phyloP scores from a whole-genome alignment of 129 eudicot species.

The Flaveria ramosissima region DNA sequence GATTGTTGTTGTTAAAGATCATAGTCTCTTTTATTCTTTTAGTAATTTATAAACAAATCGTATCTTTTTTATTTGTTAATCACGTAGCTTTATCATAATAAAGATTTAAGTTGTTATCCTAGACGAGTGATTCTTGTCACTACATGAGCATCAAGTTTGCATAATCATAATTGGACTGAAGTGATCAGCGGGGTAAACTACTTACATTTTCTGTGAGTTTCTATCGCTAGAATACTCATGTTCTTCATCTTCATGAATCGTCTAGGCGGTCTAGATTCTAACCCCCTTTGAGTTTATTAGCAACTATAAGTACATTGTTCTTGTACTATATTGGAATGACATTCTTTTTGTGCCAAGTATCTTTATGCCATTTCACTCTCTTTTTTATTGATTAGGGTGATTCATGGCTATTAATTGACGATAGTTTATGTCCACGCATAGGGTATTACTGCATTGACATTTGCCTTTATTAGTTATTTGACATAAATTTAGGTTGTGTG shows the following conservation, averaged over 20 bases:
- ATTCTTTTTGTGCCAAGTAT: slow-evolving; percentile 13
- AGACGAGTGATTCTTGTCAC: not conserved
- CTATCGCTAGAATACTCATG: not conserved
- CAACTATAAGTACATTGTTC: slow-evolving; percentile 4
- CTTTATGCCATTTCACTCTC: slow-evolving; percentile 14
- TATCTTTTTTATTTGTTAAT: not conserved
- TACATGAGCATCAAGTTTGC: not conserved
- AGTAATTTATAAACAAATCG: not conserved
- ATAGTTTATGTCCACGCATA: not conserved
- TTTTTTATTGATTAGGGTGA: slow-evolving; percentile 10
- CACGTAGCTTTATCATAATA: not conserved
- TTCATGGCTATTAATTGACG: slow-evolving; percentile 9
- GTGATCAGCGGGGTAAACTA: not conserved
- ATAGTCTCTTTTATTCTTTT: not conserved
- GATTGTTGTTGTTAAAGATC: slow-evolving; percentile 1
- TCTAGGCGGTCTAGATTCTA: not conserved
- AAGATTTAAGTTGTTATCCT: not conserved
- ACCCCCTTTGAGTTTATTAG: not conserved
- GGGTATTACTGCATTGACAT: not conserved
- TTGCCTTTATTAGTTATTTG: slow-evolving; percentile 8
- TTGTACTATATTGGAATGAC: slow-evolving; percentile 14
- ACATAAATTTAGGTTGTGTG: not conserved
- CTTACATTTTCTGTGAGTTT: not conserved
- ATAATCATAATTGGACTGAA: slow-evolving; percentile 7
- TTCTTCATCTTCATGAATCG: not conserved